Conservation (phyloP, 805 yeast genomes). For the Cyberlindnera galapagoensis region DNA sequence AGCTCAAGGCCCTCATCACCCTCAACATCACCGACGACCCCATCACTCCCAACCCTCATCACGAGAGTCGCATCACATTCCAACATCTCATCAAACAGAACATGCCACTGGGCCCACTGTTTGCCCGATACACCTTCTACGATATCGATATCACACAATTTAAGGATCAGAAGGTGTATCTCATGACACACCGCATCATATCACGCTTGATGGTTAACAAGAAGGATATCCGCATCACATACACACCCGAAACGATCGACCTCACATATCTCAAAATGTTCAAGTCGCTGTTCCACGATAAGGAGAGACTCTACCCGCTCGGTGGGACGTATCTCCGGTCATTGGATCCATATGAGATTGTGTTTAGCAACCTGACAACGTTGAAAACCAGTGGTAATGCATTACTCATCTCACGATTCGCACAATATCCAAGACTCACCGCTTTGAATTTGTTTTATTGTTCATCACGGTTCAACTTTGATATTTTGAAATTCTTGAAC, state of each 20-base stretch:
- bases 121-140: conserved; percentile 14
- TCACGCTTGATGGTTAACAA: conserved; percentile 8
- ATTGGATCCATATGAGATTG: conserved; percentile 2
- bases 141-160: conserved; percentile 9
- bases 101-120: conserved; percentile 5
- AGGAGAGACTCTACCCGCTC: too few relatives aligned
- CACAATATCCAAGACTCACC: conserved; percentile 10
- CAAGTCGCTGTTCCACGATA: conserved; percentile 14
- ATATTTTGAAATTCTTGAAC: conserved; percentile 17
- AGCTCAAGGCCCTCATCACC: conserved; percentile 9
- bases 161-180: conserved; percentile 4
- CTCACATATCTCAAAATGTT: conserved; percentile 19
- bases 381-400: conserved; percentile 20
- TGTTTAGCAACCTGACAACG: conserved; percentile 9
- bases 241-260: conserved; percentile 11
- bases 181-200: conserved; percentile 8
- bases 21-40: conserved; percentile 7
- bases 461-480: conserved; percentile 19
- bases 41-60: neutral
- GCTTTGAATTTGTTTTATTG: conserved; percentile 19
- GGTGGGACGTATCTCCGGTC: too few relatives aligned
- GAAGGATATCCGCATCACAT: conserved; percentile 10
- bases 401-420: conserved; percentile 11
- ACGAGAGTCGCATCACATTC: conserved; percentile 5
- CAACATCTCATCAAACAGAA: conserved; percentile 8